A percentile compares a stretch with the other conserved stretches of the same genome.
These are phyloP conservation scores for Nannizzia gypsea DNA, from an alignment of 2,329 filamentous ascomycete species.

Conservation along the genomic window DNA sequence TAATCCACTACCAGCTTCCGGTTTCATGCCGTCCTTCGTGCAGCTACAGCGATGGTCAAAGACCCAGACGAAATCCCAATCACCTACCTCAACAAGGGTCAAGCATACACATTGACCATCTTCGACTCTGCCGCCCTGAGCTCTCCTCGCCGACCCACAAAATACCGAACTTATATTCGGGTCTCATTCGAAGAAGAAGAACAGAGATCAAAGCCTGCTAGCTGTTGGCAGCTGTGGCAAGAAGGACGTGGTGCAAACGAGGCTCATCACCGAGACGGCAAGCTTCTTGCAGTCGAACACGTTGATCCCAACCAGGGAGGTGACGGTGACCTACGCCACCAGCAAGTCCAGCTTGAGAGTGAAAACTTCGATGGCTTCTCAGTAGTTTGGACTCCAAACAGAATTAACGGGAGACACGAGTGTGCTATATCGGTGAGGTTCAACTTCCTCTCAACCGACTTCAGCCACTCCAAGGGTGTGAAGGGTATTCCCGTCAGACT, in stretches of 20 bases:
- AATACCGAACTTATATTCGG: slow-evolving; percentile 83
- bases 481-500: slow-evolving; percentile 92
- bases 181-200: slow-evolving; percentile 95
- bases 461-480: slow-evolving; percentile 96
- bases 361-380: slow-evolving; percentile 91
- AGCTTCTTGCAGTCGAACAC: slow-evolving; percentile 83
- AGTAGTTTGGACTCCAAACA: slow-evolving; percentile 70
- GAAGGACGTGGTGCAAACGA: slow-evolving; percentile 93
- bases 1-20: slow-evolving; percentile 33
- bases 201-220: slow-evolving; percentile 68
- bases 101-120: slow-evolving; percentile 79
- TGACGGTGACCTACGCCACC: slow-evolving; percentile 47
- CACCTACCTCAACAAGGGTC: slow-evolving; percentile 97
- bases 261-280: slow-evolving; percentile 83
- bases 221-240: slow-evolving; percentile 90
- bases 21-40: slow-evolving; percentile 79
- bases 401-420: slow-evolving; percentile 52
- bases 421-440: slow-evolving; percentile 86
- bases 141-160: slow-evolving; percentile 45
- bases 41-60: slow-evolving; percentile 90
- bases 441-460: slow-evolving; percentile 97
- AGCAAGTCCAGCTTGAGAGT: slow-evolving; percentile 60
- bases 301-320: slow-evolving; percentile 52
- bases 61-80: slow-evolving; percentile 70
- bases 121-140: slow-evolving; percentile 60